Evolutionary conservation across 1,284 basidiomycete genomes (phyloP).

Genomic region (Abortiporus biennis): DNA sequence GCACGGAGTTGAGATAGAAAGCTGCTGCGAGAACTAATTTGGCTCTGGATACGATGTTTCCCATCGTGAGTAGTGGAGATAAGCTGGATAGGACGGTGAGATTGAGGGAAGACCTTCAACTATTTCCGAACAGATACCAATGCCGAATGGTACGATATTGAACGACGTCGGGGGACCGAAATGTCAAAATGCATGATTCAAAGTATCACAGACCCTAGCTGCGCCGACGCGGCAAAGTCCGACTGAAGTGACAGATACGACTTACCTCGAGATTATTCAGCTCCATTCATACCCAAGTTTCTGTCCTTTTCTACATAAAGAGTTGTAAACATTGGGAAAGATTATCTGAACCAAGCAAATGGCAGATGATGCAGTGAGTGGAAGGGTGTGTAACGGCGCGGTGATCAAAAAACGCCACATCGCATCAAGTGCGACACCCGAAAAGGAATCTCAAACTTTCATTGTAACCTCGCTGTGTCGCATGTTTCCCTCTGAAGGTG

Average conservation of each 20-base stretch:
- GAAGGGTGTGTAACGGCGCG: no score
- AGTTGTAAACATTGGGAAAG: no score
- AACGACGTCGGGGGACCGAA: neutral
- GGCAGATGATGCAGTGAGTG: no score
- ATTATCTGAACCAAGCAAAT: no score
- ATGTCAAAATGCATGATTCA: neutral
- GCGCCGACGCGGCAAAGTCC: constrained; percentile 12
- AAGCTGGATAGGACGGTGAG: neutral
- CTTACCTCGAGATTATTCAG: no score
- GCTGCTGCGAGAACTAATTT: constrained; percentile 18
- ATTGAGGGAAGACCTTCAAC: neutral
- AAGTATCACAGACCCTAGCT: neutral
- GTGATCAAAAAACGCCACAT: no score
- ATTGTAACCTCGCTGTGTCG: no score
- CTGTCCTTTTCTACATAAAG: no score
- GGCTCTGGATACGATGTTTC: constrained; percentile 20
- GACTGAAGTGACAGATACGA: constrained; percentile 33
- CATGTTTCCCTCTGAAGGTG: no score
- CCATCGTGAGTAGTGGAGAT: constrained; percentile 16
- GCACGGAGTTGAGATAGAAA: constrained; percentile 15
- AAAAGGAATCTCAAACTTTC: no score
- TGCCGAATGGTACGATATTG: neutral
- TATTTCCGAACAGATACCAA: neutral
- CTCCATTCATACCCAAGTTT: no score
- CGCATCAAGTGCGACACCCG: no score